phyloP scores from a whole-genome alignment of 345 rosid species.

The Sisymbrium altissimum region DNA sequence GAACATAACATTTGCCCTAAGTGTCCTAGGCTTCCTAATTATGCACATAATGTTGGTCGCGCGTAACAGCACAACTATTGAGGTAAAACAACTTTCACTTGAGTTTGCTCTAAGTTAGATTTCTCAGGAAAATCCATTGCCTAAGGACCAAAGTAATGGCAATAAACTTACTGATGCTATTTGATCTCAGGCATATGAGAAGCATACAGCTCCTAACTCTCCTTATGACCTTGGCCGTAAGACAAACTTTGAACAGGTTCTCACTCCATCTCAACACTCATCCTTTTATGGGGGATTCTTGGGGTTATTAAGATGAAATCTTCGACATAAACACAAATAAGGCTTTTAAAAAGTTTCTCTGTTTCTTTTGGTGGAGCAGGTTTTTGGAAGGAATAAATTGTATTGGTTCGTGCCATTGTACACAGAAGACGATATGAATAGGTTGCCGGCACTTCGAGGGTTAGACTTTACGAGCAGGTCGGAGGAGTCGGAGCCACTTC shows the following conservation, averaged over 20 bases:
- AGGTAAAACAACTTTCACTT: slow-evolving; percentile 44
- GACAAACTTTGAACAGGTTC: slow-evolving; percentile 73
- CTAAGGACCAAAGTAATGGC: not conserved
- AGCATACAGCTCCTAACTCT: slow-evolving; percentile 59
- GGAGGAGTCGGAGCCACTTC: slow-evolving; percentile 44
- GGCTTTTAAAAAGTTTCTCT: not conserved
- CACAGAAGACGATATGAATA: slow-evolving; percentile 52
- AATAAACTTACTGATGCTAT: not conserved
- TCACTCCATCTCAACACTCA: slow-evolving; percentile 4
- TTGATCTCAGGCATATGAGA: slow-evolving; percentile 67
- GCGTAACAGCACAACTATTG: slow-evolving; percentile 77
- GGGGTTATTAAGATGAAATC: not conserved
- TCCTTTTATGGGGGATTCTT: not conserved
- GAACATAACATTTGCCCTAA: slow-evolving; percentile 70
- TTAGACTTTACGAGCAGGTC: slow-evolving; percentile 55
- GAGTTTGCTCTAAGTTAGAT: not conserved
- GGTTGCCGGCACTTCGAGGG: slow-evolving; percentile 49
- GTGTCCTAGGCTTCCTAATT: slow-evolving; percentile 77
- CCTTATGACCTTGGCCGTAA: slow-evolving; percentile 76
- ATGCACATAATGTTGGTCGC: slow-evolving; percentile 63
- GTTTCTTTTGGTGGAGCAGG: slow-evolving; percentile 35
- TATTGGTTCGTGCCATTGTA: slow-evolving; percentile 74
- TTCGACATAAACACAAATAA: not conserved
- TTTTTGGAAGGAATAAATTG: slow-evolving; percentile 56
- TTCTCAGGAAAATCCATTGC: slow-evolving; percentile 3